phyloP scores from a whole-genome alignment of 2,329 filamentous ascomycete genomes.

The Penicillium vulpinum region DNA sequence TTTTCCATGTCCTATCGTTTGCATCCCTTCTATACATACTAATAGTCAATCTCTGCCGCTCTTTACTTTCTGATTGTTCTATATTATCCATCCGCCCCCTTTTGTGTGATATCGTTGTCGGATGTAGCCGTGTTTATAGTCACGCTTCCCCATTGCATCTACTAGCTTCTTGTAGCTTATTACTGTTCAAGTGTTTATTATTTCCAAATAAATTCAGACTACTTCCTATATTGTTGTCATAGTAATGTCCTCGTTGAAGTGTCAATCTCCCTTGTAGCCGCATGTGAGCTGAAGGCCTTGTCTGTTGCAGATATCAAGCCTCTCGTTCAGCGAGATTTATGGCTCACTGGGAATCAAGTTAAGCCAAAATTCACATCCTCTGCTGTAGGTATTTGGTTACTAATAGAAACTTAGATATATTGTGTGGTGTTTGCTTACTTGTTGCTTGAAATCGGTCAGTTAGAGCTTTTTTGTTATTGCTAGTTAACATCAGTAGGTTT shows the following conservation, averaged over 20 bases:
- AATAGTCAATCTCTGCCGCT: slow-evolving; percentile 18
- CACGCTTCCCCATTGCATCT: not conserved
- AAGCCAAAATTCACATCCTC: not conserved
- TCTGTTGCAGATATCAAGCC: not conserved
- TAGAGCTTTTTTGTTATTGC: not conserved
- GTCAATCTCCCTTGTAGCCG: not conserved
- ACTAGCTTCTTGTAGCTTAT: slow-evolving; percentile 12
- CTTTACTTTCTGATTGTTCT: slow-evolving; percentile 15
- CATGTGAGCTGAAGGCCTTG: not conserved
- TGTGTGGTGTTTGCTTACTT: not conserved
- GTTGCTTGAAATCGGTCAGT: not conserved
- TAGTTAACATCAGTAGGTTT: not conserved
- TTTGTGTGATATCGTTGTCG: not conserved
- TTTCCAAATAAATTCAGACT: not conserved
- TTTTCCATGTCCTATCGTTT: slow-evolving; percentile 20
- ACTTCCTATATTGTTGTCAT: not conserved
- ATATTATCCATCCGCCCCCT: slow-evolving; percentile 2
- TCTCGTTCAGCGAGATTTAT: not conserved
- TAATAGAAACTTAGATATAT: not conserved
- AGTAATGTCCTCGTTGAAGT: not conserved
- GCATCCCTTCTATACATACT: slow-evolving; percentile 19
- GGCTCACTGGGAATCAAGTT: not conserved
- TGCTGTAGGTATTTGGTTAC: not conserved
- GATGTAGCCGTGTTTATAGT: not conserved
- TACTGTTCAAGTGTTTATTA: not conserved